A percentile compares a stretch with the other conserved stretches of the same genome.
Evolutionary conservation across 2,329 filamentous ascomycete genomes (phyloP).

Genomic region (Macroventuria anomochaeta): DNA sequence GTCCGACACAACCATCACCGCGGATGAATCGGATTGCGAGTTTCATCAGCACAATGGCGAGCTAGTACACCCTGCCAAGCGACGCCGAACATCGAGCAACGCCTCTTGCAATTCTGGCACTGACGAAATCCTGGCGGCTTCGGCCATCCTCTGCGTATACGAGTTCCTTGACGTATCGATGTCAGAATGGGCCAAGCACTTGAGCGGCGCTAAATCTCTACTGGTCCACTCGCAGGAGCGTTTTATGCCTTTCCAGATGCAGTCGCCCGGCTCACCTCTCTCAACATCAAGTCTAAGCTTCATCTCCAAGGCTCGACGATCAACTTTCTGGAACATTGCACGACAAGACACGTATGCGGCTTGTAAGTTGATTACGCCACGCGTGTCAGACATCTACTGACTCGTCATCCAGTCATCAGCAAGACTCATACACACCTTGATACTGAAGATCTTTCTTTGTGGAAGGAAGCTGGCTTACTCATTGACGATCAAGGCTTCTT

Average conservation of each 20-base stretch:
- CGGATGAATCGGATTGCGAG: slow-evolving; percentile 41
- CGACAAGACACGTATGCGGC: slow-evolving; percentile 70
- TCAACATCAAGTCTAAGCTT: slow-evolving; percentile 32
- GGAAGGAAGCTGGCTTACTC: slow-evolving; percentile 68
- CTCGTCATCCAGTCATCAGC: slow-evolving; percentile 58
- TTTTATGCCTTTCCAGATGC: slow-evolving; percentile 54
- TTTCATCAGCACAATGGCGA: slow-evolving; percentile 20
- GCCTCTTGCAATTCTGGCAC: slow-evolving; percentile 52
- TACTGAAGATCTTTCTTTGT: slow-evolving; percentile 66
- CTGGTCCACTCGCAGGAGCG: slow-evolving; percentile 62
- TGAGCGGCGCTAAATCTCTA: slow-evolving; percentile 69
- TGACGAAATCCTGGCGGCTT: slow-evolving; percentile 69
- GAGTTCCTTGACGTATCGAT: slow-evolving; percentile 71
- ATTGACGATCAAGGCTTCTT: slow-evolving; percentile 62
- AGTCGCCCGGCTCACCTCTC: slow-evolving; percentile 46
- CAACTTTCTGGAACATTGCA: slow-evolving; percentile 72
- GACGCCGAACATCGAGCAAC: slow-evolving; percentile 54
- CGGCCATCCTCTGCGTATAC: slow-evolving; percentile 71
- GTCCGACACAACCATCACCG: slow-evolving; percentile 37
- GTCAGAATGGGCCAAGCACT: slow-evolving; percentile 67
- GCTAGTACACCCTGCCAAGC: slow-evolving; percentile 39
- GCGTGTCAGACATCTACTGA: slow-evolving; percentile 9
- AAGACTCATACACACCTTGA: slow-evolving; percentile 66
- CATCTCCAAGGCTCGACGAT: slow-evolving; percentile 62
- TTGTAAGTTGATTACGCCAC: slow-evolving; percentile 51